phyloP scores from a whole-genome alignment of 352 stramenopile genomes.

The Bremia lactucae region DNA sequence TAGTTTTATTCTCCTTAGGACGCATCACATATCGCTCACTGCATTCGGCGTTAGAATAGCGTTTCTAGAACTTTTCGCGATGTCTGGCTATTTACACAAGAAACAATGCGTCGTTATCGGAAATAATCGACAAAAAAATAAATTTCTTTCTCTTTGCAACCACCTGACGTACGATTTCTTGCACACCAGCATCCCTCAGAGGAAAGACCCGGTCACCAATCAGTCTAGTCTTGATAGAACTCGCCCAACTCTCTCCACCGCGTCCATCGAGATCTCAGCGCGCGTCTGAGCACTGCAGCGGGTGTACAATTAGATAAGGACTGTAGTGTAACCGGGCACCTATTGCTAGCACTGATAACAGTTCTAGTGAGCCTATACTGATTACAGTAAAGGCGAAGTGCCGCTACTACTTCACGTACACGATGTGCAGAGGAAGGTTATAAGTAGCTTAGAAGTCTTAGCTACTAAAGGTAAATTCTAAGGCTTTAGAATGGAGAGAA shows the following conservation, averaged over 20 bases:
- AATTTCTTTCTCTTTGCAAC: constrained; percentile 48
- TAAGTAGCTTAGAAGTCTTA: too few species aligned
- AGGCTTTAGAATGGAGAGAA: too few species aligned
- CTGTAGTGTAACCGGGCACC: too few species aligned
- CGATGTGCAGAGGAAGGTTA: too few species aligned
- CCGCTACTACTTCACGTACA: too few species aligned
- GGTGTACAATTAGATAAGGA: constrained; percentile 93
- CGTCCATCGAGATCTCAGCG: constrained; percentile 11
- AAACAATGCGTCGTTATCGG: constrained; percentile 93
- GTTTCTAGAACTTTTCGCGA: constrained; percentile 50
- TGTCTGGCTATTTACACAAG: constrained; percentile 71
- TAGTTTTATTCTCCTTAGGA: too few species aligned
- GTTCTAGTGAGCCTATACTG: too few species aligned
- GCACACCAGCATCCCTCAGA: constrained; percentile 87
- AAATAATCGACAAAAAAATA: constrained; percentile 77
- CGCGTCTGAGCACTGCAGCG: constrained; percentile 53
- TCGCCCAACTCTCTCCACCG: constrained; percentile 37
- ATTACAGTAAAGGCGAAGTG: too few species aligned
- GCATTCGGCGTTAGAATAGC: constrained; percentile 93
- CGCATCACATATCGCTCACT: too few species aligned
- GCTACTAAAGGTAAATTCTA: too few species aligned
- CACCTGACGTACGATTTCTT: constrained; percentile 68
- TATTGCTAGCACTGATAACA: too few species aligned
- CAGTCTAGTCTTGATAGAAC: constrained; percentile 61
- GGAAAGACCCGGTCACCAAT: constrained; percentile 87